A percentile compares a stretch with the other conserved stretches of the same genome.
Evolutionary conservation across 441 rosid genomes (phyloP).

Genomic region (Erodium chrysanthum): DNA sequence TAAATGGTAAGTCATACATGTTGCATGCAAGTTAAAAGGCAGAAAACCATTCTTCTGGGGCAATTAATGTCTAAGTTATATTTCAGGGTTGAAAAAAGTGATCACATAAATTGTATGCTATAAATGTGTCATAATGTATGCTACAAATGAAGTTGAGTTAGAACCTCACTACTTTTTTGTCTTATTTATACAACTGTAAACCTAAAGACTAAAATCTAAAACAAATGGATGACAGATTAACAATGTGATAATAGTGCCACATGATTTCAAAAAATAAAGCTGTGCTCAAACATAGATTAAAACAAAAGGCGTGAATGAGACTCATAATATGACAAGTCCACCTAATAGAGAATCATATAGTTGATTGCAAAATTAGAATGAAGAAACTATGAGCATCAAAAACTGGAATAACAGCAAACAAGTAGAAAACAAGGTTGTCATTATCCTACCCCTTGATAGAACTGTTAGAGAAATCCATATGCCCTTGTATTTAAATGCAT

Average conservation of each 20-base stretch:
- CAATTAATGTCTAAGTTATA: no score
- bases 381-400: background rate
- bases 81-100: no score
- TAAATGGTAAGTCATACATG: no score
- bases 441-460: constrained; percentile 70
- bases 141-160: no score
- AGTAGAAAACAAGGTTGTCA: background rate
- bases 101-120: no score
- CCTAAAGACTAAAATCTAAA: no score
- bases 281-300: background rate
- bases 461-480: constrained; percentile 86
- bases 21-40: no score
- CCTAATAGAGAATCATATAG: background rate
- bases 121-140: no score
- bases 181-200: no score
- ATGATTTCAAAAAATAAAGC: background rate
- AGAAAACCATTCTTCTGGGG: no score
- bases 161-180: no score
- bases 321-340: background rate
- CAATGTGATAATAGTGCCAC: background rate
- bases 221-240: background rate
- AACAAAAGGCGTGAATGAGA: background rate
- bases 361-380: background rate
- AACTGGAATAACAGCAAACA: background rate
- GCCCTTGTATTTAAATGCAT: constrained; percentile 96